phyloP scores from a whole-genome alignment of 2,329 filamentous ascomycete species.

The Lasiodiplodia theobromae region DNA sequence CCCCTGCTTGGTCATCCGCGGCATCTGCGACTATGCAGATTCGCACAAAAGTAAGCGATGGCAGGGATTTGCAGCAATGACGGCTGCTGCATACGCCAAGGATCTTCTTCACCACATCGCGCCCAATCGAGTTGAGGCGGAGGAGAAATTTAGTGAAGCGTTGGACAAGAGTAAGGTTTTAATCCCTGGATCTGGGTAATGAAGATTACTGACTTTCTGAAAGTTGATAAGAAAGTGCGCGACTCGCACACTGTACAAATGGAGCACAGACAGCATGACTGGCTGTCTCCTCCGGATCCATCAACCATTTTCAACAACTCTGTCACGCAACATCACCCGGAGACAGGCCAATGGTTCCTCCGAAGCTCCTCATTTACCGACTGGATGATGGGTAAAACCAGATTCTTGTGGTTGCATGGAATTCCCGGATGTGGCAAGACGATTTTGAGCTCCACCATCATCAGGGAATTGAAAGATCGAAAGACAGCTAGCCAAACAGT shows the following conservation, averaged over 20 bases:
- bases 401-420: constrained; percentile 47
- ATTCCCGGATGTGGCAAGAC: constrained; percentile 55
- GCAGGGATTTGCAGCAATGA: constrained; percentile 40
- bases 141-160: no score
- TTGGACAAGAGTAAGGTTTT: no score
- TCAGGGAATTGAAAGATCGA: constrained; percentile 38
- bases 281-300: constrained; percentile 43
- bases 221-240: no score
- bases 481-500: constrained; percentile 2
- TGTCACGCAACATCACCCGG: constrained; percentile 34
- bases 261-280: no score
- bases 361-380: constrained; percentile 33
- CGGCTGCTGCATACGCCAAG: constrained; percentile 37
- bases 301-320: constrained; percentile 41
- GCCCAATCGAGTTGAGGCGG: no score
- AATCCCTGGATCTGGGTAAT: no score
- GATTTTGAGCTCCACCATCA: constrained; percentile 48
- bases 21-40: constrained; percentile 29
- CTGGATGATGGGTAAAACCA: constrained; percentile 39
- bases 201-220: constrained; percentile 29
- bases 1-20: constrained; percentile 29
- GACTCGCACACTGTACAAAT: no score
- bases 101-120: constrained; percentile 16
- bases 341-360: constrained; percentile 43
- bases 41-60: constrained; percentile 42